A percentile compares a stretch with the other conserved stretches of the same genome.
These are phyloP conservation scores for Penicillium desertorum DNA, from an alignment of 495 filamentous ascomycete genomes.

Conservation along the genomic window DNA sequence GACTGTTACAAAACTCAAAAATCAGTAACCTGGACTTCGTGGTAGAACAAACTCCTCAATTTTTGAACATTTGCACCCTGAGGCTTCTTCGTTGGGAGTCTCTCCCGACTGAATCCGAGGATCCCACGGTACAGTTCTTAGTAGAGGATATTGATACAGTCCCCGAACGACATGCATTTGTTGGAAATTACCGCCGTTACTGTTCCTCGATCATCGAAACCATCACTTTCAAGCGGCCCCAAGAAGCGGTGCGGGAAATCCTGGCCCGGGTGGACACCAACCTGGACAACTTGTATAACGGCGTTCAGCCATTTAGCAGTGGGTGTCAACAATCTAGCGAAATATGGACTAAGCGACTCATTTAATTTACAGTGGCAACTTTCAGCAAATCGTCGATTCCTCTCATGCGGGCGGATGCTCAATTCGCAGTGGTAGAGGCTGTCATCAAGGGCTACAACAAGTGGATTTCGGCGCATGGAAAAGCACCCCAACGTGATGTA, in stretches of 20 bases:
- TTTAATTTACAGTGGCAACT: constrained; percentile 50
- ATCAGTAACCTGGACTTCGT: constrained; percentile 65
- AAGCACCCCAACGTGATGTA: constrained; percentile 57
- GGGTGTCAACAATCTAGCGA: constrained; percentile 25
- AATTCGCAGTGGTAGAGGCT: constrained; percentile 88
- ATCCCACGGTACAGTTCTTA: constrained; percentile 77
- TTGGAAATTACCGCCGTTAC: constrained; percentile 95
- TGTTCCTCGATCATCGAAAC: constrained; percentile 80
- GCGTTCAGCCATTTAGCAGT: constrained; percentile 67
- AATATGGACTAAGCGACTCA: constrained; percentile 29
- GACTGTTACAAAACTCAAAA: constrained; percentile 65
- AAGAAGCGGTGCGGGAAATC: constrained; percentile 85
- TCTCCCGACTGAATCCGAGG: constrained; percentile 74
- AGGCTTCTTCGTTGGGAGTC: constrained; percentile 80
- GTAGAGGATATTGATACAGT: constrained; percentile 92
- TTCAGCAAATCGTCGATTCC: constrained; percentile 81
- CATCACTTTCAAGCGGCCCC: constrained; percentile 73
- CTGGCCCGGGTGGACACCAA: constrained; percentile 71
- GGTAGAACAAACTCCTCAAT: constrained; percentile 65
- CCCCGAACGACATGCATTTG: constrained; percentile 91
- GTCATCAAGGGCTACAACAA: constrained; percentile 84
- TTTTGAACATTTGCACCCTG: constrained; percentile 77
- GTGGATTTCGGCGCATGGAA: constrained; percentile 62
- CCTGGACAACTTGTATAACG: constrained; percentile 71
- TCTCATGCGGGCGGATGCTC: constrained; percentile 79